Evolutionary conservation across 768 basidiomycete species (phyloP).

Genomic region (Boletus edulis): DNA sequence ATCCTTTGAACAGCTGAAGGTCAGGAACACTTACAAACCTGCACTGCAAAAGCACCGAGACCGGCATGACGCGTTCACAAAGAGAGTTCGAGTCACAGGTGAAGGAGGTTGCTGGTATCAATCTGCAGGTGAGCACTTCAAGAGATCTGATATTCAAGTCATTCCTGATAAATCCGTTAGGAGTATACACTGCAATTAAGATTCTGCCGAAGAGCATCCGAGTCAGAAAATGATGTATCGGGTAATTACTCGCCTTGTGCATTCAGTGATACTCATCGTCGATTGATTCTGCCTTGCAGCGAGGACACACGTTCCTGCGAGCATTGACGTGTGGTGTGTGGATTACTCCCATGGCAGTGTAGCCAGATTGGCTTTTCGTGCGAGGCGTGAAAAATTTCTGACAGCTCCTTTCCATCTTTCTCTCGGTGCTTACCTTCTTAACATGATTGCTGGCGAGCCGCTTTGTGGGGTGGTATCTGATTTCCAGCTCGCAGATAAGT

Average conservation of each 20-base stretch:
- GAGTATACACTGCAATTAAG: too few relatives aligned
- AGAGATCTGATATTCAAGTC: too few relatives aligned
- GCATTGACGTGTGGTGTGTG: background rate
- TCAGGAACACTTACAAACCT: background rate
- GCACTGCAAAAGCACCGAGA: background rate
- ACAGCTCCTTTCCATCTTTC: background rate
- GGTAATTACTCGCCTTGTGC: background rate
- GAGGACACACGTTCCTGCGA: background rate
- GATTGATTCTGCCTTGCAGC: background rate
- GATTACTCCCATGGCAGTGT: background rate
- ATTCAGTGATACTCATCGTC: background rate
- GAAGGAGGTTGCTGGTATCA: background rate
- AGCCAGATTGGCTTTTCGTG: conserved; percentile 1
- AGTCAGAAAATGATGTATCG: too few relatives aligned
- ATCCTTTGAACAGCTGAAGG: background rate
- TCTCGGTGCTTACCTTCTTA: background rate
- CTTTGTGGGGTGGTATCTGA: background rate
- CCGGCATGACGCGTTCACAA: background rate
- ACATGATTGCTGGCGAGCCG: conserved; percentile 3
- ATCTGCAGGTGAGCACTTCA: too few relatives aligned
- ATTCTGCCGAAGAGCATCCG: too few relatives aligned
- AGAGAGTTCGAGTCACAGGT: background rate
- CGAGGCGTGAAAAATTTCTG: background rate
- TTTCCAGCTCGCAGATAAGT: background rate
- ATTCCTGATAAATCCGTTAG: too few relatives aligned